Evolutionary conservation across 441 rosid species (phyloP), one percentile per base, ranked within the genome.

Genomic region (Adansonia gregorii): DNA sequence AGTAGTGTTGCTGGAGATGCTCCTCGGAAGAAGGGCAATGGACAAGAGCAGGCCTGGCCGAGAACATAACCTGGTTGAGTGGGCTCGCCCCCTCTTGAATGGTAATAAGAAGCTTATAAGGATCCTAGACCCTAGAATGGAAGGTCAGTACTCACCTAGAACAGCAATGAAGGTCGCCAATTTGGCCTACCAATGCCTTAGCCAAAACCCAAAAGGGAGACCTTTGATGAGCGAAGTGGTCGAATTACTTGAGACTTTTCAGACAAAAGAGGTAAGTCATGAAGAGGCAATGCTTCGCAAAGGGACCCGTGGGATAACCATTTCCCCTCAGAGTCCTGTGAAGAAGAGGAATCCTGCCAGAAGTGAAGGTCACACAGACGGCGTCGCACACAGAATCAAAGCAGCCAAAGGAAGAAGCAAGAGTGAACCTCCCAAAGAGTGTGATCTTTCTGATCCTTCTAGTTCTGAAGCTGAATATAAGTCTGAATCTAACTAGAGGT

Each of bases 191-290:
- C 89, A 90, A 76, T 96, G 99, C 87, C 92, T 96, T 14, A 93
- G 98, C 87, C 97, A 93, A 83, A 96, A 96, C 81, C 99, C 99
- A 0, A 96, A 96, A 86, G 96, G 96, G 56, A 89, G 99, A 74
- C 99, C 99, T 10, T 81, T 87, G 11, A 96, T 96, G 98, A 94
- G 79, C 81, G 89, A 91, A 78, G 98, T 89, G 77, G 99, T 96
- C 19, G 94, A 90, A 86, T 77, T 89, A 45, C 98, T 96, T 0
- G 97, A 91, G 86, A 79, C 80, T 67, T 82, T 87, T 71, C 90
- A 89, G 79, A 77, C 86, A 2, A 83, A 78, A 24, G 89, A 73
- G 6, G 74, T 68, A 51, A 78, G 52, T 15, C 82, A 78, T 0
- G 98, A 86, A 61, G 94, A 86, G 31, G 82, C 76, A 43, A 67